Percentiles rank a stretch among this genome's conserved stretches.
Conservation (phyloP, 495 filamentous ascomycete species). For the Delitschia confertaspora region DNA sequence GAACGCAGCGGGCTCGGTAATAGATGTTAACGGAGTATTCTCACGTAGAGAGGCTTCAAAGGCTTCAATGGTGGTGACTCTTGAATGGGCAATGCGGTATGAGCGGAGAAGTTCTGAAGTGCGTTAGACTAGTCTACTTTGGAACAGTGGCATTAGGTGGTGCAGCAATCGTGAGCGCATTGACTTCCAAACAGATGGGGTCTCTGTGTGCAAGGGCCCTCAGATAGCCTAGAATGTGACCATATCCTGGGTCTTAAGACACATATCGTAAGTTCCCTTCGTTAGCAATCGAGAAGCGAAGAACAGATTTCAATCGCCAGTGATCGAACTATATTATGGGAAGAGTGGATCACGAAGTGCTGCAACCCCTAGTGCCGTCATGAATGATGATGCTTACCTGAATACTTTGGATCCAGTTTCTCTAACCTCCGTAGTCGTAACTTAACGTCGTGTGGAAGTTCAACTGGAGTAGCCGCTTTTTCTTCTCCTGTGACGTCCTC, state of each 20-base stretch:
- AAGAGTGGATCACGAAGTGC: too few species aligned
- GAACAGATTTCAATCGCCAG: too few species aligned
- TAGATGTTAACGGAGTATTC: constrained; percentile 81
- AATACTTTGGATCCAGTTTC: constrained; percentile 77
- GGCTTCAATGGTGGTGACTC: constrained; percentile 74
- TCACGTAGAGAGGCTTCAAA: constrained; percentile 88
- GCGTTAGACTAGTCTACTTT: neutral
- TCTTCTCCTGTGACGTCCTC: constrained; percentile 25
- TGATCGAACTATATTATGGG: too few species aligned
- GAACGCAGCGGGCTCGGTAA: constrained; percentile 72
- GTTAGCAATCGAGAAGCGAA: too few species aligned
- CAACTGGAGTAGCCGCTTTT: constrained; percentile 35
- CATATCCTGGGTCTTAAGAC: neutral
- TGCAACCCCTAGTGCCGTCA: neutral
- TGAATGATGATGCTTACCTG: constrained; percentile 53
- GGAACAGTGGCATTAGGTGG: neutral
- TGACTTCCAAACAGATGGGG: too few species aligned
- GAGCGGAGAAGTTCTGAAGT: constrained; percentile 73
- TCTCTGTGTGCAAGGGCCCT: too few species aligned
- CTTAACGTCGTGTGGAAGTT: constrained; percentile 65
- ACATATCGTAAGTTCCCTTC: too few species aligned
- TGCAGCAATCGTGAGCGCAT: too few species aligned
- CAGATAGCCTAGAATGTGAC: neutral
- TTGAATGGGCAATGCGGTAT: constrained; percentile 81
- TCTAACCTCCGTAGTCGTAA: constrained; percentile 67